A percentile compares a stretch with the other conserved stretches of the same genome.
phyloP scores from a whole-genome alignment of 2,329 filamentous ascomycete genomes.

The Stagonosporopsis rhizophila region DNA sequence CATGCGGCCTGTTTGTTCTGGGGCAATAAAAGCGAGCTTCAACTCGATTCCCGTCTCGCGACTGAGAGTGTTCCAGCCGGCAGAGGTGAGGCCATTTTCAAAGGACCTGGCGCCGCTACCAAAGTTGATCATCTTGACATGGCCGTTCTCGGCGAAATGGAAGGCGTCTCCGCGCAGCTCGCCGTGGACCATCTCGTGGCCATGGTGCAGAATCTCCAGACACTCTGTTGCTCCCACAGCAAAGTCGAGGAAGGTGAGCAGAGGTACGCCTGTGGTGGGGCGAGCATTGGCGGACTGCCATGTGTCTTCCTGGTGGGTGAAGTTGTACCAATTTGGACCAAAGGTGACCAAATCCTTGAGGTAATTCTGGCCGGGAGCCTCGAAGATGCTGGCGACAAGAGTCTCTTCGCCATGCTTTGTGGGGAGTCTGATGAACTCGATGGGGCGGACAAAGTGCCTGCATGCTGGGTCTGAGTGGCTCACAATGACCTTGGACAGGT shows the following conservation, averaged over 20 bases:
- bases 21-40: slow-evolving; percentile 90
- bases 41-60: slow-evolving; percentile 85
- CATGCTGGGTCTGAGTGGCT: slow-evolving; percentile 74
- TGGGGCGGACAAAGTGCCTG: slow-evolving; percentile 77
- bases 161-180: slow-evolving; percentile 92
- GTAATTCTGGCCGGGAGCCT: slow-evolving; percentile 77
- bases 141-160: slow-evolving; percentile 78
- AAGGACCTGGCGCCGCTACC: slow-evolving; percentile 88
- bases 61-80: slow-evolving; percentile 84
- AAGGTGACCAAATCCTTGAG: slow-evolving; percentile 75
- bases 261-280: slow-evolving; percentile 65
- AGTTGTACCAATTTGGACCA: slow-evolving; percentile 65
- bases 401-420: slow-evolving; percentile 73
- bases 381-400: slow-evolving; percentile 82
- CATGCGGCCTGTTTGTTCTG: slow-evolving; percentile 92
- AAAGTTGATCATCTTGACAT: slow-evolving; percentile 82
- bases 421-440: slow-evolving; percentile 78
- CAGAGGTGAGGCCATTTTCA: slow-evolving; percentile 83
- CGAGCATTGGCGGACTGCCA: slow-evolving; percentile 24
- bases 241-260: slow-evolving; percentile 85
- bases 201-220: slow-evolving; percentile 89
- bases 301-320: slow-evolving; percentile 19
- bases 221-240: slow-evolving; percentile 88
- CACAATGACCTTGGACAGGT: slow-evolving; percentile 77
- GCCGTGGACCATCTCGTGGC: slow-evolving; percentile 84